Percentiles rank a stretch among this genome's conserved stretches.
Evolutionary conservation across 2,329 filamentous ascomycete species (phyloP).

Genomic region (Grosmannia huntii): DNA sequence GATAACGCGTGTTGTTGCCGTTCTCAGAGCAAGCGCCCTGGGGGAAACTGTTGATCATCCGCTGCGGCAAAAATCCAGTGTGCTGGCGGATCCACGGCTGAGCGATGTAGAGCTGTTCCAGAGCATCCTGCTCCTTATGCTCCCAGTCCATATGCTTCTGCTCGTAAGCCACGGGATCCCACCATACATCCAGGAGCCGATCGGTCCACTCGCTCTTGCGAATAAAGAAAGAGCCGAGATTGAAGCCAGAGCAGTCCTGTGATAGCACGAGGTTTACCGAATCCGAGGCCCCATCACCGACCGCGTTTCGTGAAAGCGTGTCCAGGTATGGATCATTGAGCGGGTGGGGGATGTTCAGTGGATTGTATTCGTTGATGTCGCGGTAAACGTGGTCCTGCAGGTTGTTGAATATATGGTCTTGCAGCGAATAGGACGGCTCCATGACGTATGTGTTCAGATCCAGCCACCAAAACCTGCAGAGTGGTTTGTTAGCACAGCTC

Average conservation of each 20-base stretch:
- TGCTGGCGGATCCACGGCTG: slow-evolving; percentile 90
- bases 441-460: slow-evolving; percentile 97
- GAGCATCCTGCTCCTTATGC: slow-evolving; percentile 93
- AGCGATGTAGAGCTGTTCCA: slow-evolving; percentile 81
- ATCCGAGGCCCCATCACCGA: slow-evolving; percentile 62
- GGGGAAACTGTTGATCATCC: slow-evolving; percentile 90
- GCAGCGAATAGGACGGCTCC: slow-evolving; percentile 84
- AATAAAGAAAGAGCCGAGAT: slow-evolving; percentile 90
- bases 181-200: slow-evolving; percentile 87
- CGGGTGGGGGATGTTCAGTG: slow-evolving; percentile 84
- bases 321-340: slow-evolving; percentile 65
- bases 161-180: slow-evolving; percentile 95
- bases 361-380: slow-evolving; percentile 94
- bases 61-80: slow-evolving; percentile 78
- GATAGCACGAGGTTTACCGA: slow-evolving; percentile 83
- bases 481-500: slow-evolving; percentile 11
- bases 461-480: slow-evolving; percentile 93
- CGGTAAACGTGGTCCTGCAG: slow-evolving; percentile 68
- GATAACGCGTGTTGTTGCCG: slow-evolving; percentile 61
- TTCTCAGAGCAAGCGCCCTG: slow-evolving; percentile 75
- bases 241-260: slow-evolving; percentile 93
- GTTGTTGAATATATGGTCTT: slow-evolving; percentile 78
- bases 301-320: slow-evolving; percentile 52
- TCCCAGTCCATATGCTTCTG: slow-evolving; percentile 99
- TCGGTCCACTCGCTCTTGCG: slow-evolving; percentile 81